phyloP scores from a whole-genome alignment of 2,329 filamentous ascomycete genomes.

The Claviceps purpurea region DNA sequence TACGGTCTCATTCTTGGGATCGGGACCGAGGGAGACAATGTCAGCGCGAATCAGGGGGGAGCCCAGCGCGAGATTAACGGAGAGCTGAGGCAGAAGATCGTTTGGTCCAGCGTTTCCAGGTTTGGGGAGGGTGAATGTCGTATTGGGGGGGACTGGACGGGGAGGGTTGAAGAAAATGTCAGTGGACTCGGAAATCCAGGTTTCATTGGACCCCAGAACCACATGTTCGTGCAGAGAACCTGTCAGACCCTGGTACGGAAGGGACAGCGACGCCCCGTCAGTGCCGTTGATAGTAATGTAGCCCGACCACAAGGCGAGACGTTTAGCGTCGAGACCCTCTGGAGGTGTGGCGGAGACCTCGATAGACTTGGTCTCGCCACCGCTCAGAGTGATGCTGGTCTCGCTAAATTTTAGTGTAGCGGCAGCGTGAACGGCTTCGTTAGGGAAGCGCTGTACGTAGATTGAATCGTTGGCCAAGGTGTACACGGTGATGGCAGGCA shows the following conservation, averaged over 20 bases:
- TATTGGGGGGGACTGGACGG: constrained; percentile 18
- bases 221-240: constrained; percentile 20
- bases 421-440: constrained; percentile 25
- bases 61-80: constrained; percentile 30
- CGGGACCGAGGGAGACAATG: constrained; percentile 23
- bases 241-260: constrained; percentile 28
- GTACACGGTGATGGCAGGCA: too few relatives aligned
- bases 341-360: constrained; percentile 4
- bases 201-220: constrained; percentile 13
- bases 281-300: constrained; percentile 18
- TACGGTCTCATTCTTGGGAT: constrained; percentile 10
- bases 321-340: constrained; percentile 1
- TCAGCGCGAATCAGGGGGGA: constrained; percentile 29
- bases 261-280: constrained; percentile 21
- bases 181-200: constrained; percentile 20
- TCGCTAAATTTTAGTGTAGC: constrained; percentile 19
- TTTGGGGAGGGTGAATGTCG: constrained; percentile 28
- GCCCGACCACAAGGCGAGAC: constrained; percentile 8
- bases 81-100: constrained; percentile 25
- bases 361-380: constrained; percentile 4
- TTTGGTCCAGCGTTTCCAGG: constrained; percentile 21
- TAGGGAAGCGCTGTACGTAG: constrained; percentile 24
- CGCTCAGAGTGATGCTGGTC: constrained; percentile 1
- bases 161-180: too few relatives aligned
- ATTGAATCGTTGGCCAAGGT: too few relatives aligned